A percentile compares a stretch with the other conserved stretches of the same genome.
Conservation (phyloP, 2,329 filamentous ascomycete genomes). For the Ceratocystiopsis minuta region DNA sequence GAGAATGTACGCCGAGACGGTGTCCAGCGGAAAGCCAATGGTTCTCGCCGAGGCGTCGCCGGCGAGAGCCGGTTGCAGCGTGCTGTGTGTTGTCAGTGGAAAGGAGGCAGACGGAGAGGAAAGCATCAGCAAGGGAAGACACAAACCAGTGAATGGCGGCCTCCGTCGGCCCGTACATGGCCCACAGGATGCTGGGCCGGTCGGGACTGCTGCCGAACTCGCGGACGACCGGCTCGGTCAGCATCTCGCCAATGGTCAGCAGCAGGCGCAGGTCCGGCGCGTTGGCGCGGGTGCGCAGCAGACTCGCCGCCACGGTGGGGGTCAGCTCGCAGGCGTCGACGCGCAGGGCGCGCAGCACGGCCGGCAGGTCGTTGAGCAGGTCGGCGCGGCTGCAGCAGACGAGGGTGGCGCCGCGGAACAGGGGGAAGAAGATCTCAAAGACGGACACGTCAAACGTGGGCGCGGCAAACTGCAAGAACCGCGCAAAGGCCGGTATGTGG, state of each 20-base stretch:
- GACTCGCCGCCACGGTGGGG: slow-evolving; percentile 65
- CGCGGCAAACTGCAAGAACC: slow-evolving; percentile 82
- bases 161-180: slow-evolving; percentile 90
- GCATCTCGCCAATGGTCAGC: slow-evolving; percentile 85
- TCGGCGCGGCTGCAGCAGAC: slow-evolving; percentile 49
- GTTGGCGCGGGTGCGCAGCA: slow-evolving; percentile 48
- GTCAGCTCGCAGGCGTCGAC: slow-evolving; percentile 81
- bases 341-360: slow-evolving; percentile 41
- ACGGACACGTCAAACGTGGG: slow-evolving; percentile 90
- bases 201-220: slow-evolving; percentile 43
- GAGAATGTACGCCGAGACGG: slow-evolving; percentile 61
- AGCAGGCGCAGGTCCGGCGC: slow-evolving; percentile 54
- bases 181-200: slow-evolving; percentile 53
- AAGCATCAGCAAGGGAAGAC: no score
- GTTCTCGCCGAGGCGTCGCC: slow-evolving; percentile 39
- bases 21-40: slow-evolving; percentile 64
- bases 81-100: slow-evolving; percentile 27
- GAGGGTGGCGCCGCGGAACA: slow-evolving; percentile 55
- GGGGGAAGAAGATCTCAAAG: slow-evolving; percentile 85
- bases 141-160: slow-evolving; percentile 78
- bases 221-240: slow-evolving; percentile 55
- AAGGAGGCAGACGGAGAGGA: background rate
- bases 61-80: slow-evolving; percentile 46
- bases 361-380: slow-evolving; percentile 60
- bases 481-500: slow-evolving; percentile 56